phyloP scores from a whole-genome alignment of 192 early-diverging fungal genomes.

The Gamsiella multidivaricata region DNA sequence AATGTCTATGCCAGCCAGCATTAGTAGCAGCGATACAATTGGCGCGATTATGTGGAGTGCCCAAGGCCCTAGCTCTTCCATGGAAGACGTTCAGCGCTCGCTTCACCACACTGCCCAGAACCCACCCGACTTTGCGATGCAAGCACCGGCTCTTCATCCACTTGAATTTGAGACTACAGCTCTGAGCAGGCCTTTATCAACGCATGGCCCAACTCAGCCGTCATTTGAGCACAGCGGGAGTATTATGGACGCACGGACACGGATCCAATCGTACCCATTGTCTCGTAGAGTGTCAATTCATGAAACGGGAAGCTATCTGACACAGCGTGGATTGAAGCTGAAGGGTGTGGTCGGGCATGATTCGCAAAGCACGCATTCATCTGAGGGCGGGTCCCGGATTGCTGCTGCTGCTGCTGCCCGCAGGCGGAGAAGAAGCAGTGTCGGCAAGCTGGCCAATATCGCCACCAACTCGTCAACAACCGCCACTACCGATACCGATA shows the following conservation, averaged over 20 bases:
- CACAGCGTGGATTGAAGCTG: neutral
- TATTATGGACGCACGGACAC: neutral
- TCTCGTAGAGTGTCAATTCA: conserved; percentile 27
- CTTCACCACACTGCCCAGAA: neutral
- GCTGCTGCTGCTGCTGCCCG: conserved; percentile 1
- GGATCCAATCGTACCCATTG: conserved; percentile 14
- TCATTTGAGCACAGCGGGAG: neutral
- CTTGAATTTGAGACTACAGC: neutral
- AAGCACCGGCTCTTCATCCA: neutral
- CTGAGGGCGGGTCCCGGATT: neutral
- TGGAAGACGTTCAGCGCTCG: neutral
- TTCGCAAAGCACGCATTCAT: neutral
- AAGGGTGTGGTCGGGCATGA: conserved; percentile 4
- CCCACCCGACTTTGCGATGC: neutral
- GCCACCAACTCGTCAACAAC: no score
- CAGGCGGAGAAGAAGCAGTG: conserved; percentile 19
- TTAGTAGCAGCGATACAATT: neutral
- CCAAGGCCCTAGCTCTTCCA: neutral
- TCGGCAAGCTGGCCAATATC: neutral
- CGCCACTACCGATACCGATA: no score
- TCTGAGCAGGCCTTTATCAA: neutral
- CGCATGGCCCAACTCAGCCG: neutral
- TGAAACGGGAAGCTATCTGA: conserved; percentile 5
- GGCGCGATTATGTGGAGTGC: neutral
- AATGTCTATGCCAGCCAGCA: conserved; percentile 48